These are phyloP conservation scores for Ustilago bromivora DNA, from an alignment of 1,284 basidiomycete species.

Conservation along the genomic window DNA sequence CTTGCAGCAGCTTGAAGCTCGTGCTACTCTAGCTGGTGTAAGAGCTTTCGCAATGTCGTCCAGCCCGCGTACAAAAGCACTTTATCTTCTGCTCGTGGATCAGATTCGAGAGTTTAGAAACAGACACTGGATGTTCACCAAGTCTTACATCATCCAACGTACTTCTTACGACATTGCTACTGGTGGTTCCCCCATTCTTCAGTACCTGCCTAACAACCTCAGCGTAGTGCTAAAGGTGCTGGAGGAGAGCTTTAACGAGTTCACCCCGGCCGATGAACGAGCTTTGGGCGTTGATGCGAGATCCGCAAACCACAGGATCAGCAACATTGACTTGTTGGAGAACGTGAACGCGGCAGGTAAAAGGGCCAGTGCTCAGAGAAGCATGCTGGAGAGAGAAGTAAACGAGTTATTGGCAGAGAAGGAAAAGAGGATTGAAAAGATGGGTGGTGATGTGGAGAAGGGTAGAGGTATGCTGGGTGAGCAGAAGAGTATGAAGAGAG, in stretches of 20 bases:
- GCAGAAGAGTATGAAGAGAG: slow-evolving; percentile 42
- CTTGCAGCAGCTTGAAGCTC: slow-evolving; percentile 55
- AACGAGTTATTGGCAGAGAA: slow-evolving; percentile 48
- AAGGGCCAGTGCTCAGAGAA: slow-evolving; percentile 49
- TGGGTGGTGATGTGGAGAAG: slow-evolving; percentile 48
- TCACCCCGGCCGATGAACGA: slow-evolving; percentile 23
- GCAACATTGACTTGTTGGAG: slow-evolving; percentile 43
- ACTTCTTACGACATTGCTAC: slow-evolving; percentile 63
- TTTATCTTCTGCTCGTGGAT: slow-evolving; percentile 65
- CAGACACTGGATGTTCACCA: slow-evolving; percentile 66
- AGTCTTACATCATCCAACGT: slow-evolving; percentile 64
- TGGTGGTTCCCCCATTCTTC: slow-evolving; percentile 62
- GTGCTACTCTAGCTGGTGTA: slow-evolving; percentile 50
- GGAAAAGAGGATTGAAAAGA: slow-evolving; percentile 41
- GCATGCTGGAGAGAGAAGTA: slow-evolving; percentile 56
- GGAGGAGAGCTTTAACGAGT: slow-evolving; percentile 50
- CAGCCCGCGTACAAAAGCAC: slow-evolving; percentile 46
- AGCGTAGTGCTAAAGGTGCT: slow-evolving; percentile 52
- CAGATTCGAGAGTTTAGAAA: slow-evolving; percentile 65
- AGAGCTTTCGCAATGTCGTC: slow-evolving; percentile 46
- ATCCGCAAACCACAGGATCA: slow-evolving; percentile 22
- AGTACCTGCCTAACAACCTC: slow-evolving; percentile 67
- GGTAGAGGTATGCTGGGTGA: slow-evolving; percentile 51
- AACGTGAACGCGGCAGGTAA: slow-evolving; percentile 46
- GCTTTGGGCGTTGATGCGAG: slow-evolving; percentile 20